Conservation (phyloP, 1,139 yeast genomes). For the Zygoascus hellenicus region DNA sequence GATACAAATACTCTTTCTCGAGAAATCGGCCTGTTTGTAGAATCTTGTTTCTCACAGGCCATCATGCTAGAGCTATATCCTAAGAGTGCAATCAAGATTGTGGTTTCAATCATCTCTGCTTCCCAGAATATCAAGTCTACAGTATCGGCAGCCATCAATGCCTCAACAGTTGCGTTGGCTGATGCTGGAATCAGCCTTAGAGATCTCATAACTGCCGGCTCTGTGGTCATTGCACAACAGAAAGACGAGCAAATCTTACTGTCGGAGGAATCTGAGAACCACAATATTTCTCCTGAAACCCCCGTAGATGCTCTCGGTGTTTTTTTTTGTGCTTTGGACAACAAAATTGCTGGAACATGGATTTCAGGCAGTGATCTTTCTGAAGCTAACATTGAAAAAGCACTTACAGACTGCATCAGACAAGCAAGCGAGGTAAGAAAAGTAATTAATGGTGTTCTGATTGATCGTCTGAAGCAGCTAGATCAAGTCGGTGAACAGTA, state of each 20-base stretch:
- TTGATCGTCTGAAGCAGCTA: constrained; percentile 18
- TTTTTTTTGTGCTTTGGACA: constrained; percentile 49
- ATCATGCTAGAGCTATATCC: constrained; percentile 73
- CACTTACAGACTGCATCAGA: constrained; percentile 18
- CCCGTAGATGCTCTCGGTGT: constrained; percentile 42
- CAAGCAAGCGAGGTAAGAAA: constrained; percentile 22
- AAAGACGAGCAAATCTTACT: background rate
- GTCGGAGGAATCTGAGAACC: background rate
- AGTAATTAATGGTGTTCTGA: constrained; percentile 24
- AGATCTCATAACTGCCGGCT: constrained; percentile 74
- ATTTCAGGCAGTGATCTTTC: constrained; percentile 26
- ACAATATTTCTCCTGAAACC: constrained; percentile 13
- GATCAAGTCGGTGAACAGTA: constrained; percentile 3
- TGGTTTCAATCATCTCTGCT: constrained; percentile 59
- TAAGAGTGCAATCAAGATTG: constrained; percentile 79
- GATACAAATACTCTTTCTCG: constrained; percentile 40
- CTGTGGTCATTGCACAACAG: constrained; percentile 30
- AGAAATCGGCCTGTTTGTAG: constrained; percentile 48
- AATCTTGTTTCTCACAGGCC: constrained; percentile 54
- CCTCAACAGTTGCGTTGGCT: constrained; percentile 66
- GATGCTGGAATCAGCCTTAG: constrained; percentile 78
- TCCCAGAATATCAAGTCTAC: constrained; percentile 33
- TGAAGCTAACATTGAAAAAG: constrained; percentile 13
- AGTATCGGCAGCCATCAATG: constrained; percentile 43
- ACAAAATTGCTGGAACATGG: constrained; percentile 55